Evolutionary conservation across 2,329 filamentous ascomycete species (phyloP).

Genomic region (Botrytis cinerea): DNA sequence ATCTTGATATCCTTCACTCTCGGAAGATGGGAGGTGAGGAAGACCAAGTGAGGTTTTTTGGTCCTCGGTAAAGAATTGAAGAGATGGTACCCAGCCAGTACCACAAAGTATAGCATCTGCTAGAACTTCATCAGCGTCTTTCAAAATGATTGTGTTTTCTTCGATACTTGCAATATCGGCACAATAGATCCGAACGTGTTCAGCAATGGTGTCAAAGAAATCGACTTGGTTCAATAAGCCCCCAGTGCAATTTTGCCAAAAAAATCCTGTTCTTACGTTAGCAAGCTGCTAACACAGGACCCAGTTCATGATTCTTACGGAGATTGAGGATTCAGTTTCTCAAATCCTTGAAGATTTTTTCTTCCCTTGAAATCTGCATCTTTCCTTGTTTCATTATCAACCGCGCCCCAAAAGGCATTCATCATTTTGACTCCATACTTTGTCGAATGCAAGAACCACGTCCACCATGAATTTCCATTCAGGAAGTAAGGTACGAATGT

Average conservation of each 20-base stretch:
- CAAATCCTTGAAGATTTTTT: slow-evolving; percentile 34
- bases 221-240: slow-evolving; percentile 37
- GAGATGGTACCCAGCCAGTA: not conserved
- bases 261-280: slow-evolving; percentile 32
- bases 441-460: slow-evolving; percentile 24
- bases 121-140: not conserved
- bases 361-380: slow-evolving; percentile 34
- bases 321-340: slow-evolving; percentile 35
- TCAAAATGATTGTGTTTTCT: not conserved
- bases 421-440: slow-evolving; percentile 33
- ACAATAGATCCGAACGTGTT: slow-evolving; percentile 24
- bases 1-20: too few species aligned
- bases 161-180: not conserved
- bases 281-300: not conserved
- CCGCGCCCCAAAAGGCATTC: slow-evolving; percentile 28
- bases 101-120: not conserved
- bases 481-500: slow-evolving; percentile 27
- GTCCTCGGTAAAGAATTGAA: not conserved
- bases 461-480: slow-evolving; percentile 29
- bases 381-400: slow-evolving; percentile 34
- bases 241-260: slow-evolving; percentile 38
- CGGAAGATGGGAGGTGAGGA: not conserved
- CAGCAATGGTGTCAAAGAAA: slow-evolving; percentile 36
- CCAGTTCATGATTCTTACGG: slow-evolving; percentile 28
- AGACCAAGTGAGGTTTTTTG: not conserved